Conservation (phyloP, 768 basidiomycete genomes). For the Tricholoma sp. region DNA sequence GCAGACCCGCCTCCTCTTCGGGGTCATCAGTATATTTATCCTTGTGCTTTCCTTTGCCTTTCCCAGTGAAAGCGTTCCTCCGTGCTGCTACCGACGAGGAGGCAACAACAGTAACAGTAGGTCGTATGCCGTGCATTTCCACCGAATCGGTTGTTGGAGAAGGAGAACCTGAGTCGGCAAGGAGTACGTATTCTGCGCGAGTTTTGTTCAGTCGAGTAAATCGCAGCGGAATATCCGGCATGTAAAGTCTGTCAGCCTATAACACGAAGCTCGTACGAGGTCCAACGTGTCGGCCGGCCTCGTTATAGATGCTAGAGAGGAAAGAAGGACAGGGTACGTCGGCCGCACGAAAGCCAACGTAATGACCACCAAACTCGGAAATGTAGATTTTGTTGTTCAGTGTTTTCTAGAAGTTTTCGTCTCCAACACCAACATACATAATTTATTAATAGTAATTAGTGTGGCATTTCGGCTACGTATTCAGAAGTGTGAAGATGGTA, state of each 20-base stretch:
- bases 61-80: slow-evolving; percentile 27
- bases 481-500: no score
- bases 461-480: no score
- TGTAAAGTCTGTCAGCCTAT: slow-evolving; percentile 16
- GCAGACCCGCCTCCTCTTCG: slow-evolving; percentile 54
- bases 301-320: neutral
- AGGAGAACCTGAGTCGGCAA: slow-evolving; percentile 25
- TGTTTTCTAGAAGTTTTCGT: neutral
- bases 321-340: neutral
- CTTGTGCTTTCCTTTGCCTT: slow-evolving; percentile 42
- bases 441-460: no score
- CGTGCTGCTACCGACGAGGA: slow-evolving; percentile 16
- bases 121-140: slow-evolving; percentile 17
- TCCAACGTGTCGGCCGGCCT: neutral
- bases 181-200: slow-evolving; percentile 43
- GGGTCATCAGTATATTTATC: slow-evolving; percentile 59
- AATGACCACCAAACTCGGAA: no score
- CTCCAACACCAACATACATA: neutral
- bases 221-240: slow-evolving; percentile 73
- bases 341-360: neutral
- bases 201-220: slow-evolving; percentile 49
- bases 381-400: no score
- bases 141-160: slow-evolving; percentile 15
- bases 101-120: slow-evolving; percentile 20
- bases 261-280: neutral